Evolutionary conservation across 2,329 filamentous ascomycete species (phyloP).

Genomic region (Botrytis fabae): DNA sequence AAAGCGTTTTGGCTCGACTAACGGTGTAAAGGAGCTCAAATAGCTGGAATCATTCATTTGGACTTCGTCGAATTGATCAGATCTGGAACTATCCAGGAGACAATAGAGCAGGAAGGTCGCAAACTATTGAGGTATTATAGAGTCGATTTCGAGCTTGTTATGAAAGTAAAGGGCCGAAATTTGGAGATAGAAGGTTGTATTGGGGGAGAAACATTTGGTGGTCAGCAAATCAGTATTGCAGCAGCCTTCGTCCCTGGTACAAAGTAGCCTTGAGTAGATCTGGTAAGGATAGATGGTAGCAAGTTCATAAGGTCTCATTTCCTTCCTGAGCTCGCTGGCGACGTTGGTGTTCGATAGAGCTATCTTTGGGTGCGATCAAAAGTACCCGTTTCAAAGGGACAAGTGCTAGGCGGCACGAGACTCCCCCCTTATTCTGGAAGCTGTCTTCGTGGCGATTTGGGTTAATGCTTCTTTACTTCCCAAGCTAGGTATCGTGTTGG

Average conservation of each 20-base stretch:
- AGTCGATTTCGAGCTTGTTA: conserved; percentile 6
- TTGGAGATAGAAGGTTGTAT: conserved; percentile 2
- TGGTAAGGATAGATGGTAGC: too few relatives aligned
- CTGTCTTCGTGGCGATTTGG: background rate
- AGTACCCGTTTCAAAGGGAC: background rate
- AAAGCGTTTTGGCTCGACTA: background rate
- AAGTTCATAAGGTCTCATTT: background rate
- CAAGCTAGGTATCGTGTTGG: background rate
- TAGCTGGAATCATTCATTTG: background rate
- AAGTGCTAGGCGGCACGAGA: background rate
- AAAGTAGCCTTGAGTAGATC: background rate
- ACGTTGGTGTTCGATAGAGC: background rate
- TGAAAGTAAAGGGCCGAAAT: conserved; percentile 4
- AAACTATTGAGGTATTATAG: background rate
- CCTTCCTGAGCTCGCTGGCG: background rate
- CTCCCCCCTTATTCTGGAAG: background rate
- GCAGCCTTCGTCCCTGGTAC: conserved; percentile 9
- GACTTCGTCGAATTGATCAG: conserved; percentile 7
- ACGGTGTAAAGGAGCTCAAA: conserved; percentile 6
- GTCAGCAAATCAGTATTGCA: conserved; percentile 4
- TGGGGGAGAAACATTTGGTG: background rate
- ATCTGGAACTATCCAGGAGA: background rate
- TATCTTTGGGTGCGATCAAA: background rate
- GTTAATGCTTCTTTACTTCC: background rate
- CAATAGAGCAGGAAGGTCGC: background rate